These are phyloP conservation scores for Kregervanrija pseudodelftensis DNA, from an alignment of 805 yeast genomes.

Conservation along the genomic window DNA sequence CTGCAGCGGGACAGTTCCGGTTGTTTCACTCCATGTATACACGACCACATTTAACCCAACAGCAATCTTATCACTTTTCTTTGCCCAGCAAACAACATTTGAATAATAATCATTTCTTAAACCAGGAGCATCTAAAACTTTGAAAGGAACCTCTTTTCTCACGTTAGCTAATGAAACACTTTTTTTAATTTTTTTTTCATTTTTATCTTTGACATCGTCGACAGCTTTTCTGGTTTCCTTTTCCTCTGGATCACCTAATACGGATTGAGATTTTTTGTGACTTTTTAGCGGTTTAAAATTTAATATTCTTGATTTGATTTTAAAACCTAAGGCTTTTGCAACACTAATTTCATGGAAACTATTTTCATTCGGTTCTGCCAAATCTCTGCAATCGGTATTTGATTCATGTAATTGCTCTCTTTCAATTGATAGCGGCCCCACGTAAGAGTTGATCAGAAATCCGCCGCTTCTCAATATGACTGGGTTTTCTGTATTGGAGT, in stretches of 20 bases:
- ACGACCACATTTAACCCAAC: constrained; percentile 59
- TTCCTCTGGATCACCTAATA: no score
- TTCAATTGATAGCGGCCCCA: no score
- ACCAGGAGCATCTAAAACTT: constrained; percentile 62
- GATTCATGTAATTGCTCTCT: not conserved
- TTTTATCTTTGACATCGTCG: not conserved
- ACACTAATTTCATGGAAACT: constrained; percentile 31
- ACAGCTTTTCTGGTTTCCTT: no score
- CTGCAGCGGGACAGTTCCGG: constrained; percentile 39
- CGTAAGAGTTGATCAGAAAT: no score
- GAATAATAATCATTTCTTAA: constrained; percentile 73
- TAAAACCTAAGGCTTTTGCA: constrained; percentile 45
- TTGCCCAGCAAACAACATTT: constrained; percentile 70
- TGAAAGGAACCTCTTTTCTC: constrained; percentile 34
- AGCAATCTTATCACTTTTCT: constrained; percentile 39
- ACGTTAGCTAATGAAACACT: constrained; percentile 4
- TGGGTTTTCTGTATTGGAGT: no score
- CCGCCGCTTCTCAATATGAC: no score
- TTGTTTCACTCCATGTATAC: constrained; percentile 54
- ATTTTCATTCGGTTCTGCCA: not conserved
- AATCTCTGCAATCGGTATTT: not conserved
- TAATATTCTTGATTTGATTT: constrained; percentile 34
- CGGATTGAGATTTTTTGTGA: constrained; percentile 4
- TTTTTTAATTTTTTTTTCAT: constrained; percentile 3
- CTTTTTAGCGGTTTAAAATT: constrained; percentile 23